These are phyloP conservation scores for Fusarium foetens DNA, from an alignment of 2,329 filamentous ascomycete species.

Conservation along the genomic window DNA sequence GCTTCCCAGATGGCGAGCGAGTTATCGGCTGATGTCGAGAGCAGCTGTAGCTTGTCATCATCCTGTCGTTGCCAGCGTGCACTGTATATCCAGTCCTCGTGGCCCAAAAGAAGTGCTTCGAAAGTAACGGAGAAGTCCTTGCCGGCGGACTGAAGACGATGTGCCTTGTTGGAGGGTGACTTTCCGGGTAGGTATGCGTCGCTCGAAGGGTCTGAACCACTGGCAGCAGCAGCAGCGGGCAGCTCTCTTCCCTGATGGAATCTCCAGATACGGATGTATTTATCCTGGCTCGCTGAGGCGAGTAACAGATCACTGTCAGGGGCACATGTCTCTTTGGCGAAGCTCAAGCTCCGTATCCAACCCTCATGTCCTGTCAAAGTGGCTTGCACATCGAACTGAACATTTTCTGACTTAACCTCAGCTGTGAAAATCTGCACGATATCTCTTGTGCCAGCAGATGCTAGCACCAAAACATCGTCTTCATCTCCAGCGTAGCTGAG, in stretches of 20 bases:
- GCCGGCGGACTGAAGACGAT: constrained; percentile 72
- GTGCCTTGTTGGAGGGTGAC: constrained; percentile 88
- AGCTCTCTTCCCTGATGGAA: constrained; percentile 76
- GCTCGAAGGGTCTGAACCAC: constrained; percentile 64
- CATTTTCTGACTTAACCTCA: constrained; percentile 50
- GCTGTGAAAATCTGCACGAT: constrained; percentile 83
- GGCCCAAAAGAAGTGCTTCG: constrained; percentile 90
- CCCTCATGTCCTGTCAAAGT: constrained; percentile 91
- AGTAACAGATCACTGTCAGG: constrained; percentile 76
- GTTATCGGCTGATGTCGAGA: constrained; percentile 94
- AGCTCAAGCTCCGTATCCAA: constrained; percentile 89
- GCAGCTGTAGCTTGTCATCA: constrained; percentile 71
- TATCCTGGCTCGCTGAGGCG: constrained; percentile 95
- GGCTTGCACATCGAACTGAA: constrained; percentile 75
- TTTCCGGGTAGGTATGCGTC: constrained; percentile 72
- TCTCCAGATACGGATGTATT: constrained; percentile 94
- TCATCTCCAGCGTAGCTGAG: constrained; percentile 68
- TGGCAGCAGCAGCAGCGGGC: constrained; percentile 64
- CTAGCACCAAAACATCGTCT: constrained; percentile 71
- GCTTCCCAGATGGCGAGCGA: constrained; percentile 93
- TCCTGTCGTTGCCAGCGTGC: constrained; percentile 74
- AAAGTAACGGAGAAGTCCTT: constrained; percentile 85
- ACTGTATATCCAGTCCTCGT: constrained; percentile 99
- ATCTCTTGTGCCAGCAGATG: constrained; percentile 85
- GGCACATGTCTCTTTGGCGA: constrained; percentile 70